Evolutionary conservation across 768 basidiomycete species (phyloP).

Genomic region (Pisolithus albus): DNA sequence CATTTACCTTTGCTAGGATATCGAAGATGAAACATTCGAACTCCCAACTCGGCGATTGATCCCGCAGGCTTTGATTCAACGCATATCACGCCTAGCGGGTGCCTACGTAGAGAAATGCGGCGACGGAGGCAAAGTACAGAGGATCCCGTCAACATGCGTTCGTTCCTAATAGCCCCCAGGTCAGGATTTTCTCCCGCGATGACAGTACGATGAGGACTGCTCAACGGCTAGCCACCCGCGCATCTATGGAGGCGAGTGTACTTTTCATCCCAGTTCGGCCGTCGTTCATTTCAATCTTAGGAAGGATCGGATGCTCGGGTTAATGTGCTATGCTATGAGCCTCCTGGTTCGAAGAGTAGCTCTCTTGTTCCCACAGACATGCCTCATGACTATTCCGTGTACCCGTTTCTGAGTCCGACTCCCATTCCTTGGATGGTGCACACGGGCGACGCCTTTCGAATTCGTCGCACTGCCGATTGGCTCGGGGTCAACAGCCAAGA

Average conservation of each 20-base stretch:
- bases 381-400: conserved; percentile 49
- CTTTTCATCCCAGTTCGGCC: conserved; percentile 4
- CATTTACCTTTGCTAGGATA: conserved; percentile 10
- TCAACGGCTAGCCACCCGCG: conserved; percentile 46
- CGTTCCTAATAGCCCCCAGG: conserved; percentile 28
- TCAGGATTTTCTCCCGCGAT: conserved; percentile 49
- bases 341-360: conserved; percentile 20
- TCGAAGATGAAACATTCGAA: conserved; percentile 29
- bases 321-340: conserved; percentile 25
- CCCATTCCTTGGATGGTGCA: conserved; percentile 43
- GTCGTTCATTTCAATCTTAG: conserved; percentile 7
- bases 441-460: conserved; percentile 43
- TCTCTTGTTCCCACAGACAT: conserved; percentile 25
- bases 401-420: conserved; percentile 53
- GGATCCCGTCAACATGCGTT: conserved; percentile 1
- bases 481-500: conserved; percentile 33
- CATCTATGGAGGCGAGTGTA: conserved; percentile 43
- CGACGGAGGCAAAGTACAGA: conserved; percentile 37
- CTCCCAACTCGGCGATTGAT: conserved; percentile 43
- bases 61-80: conserved; percentile 42
- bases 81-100: conserved; percentile 61
- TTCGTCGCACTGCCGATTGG: conserved; percentile 61
- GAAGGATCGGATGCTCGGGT: conserved; percentile 5
- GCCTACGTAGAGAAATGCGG: conserved; percentile 54
- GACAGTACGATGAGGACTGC: conserved; percentile 35